Evolutionary conservation across 106 monocot genomes (phyloP), one percentile per base, ranked within the genome.

Genomic region (Allium sativum): DNA sequence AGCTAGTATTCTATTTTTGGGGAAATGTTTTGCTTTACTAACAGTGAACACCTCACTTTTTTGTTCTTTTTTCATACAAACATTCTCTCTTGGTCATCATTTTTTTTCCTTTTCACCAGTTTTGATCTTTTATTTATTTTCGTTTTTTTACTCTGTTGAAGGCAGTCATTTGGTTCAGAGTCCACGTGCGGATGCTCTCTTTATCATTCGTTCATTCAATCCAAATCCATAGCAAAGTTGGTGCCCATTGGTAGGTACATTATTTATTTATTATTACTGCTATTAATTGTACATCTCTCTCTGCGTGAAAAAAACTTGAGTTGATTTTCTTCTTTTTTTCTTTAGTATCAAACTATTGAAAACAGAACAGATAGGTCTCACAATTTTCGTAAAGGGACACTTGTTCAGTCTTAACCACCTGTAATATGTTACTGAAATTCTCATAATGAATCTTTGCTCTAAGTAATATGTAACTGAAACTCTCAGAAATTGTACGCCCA

Each of bases 141-240:
- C n/a, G n/a, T 12, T 50, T 50, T 12, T 42, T 14, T 19, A 0
- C 55, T 17, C 18, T 17, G 61, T 15, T 50, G 44, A 14, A 13
- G 40, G 41, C 12, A 17, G 61, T 11, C 55, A 55, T 15, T 50
- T 11, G 61, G 61, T 1, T 44, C 61, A 61, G 61, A 45, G 18
- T 61, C 61, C 61, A 61, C 61, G 61, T 61, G 61, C 45, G 61
- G 45, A 31, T 61, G 61, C 44, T 59, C 59, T 50, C 0, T 59
- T 59, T 42, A 59, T 59, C 59, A 59, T 59, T 43, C 61, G 19
- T 61, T 61, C 61, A 61, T 61, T 40, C 22, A 45, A 50, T 50
- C 48, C 48, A 50, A 50, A 50, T 50, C 48, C 48, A 11, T 15
- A 50, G 44, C 44, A 18, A 45, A 10, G 6, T 15, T 9, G n/a